Conservation (phyloP, 352 stramenopile species). For the Pythium dissotocum region DNA sequence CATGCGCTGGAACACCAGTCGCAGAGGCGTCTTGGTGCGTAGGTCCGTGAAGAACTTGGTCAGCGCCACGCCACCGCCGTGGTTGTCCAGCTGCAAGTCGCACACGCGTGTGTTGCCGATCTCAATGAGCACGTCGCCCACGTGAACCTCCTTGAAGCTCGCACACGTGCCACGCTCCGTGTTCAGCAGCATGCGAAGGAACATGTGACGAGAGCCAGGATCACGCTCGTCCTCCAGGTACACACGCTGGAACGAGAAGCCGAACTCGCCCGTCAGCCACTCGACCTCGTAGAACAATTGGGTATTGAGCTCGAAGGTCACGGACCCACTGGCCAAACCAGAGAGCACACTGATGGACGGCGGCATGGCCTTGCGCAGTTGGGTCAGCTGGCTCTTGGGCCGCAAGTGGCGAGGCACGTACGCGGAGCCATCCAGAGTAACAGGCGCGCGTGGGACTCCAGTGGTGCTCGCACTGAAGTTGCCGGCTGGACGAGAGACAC, state of each 20-base stretch:
- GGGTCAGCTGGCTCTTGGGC: constrained; percentile 36
- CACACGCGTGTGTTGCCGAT: constrained; percentile 58
- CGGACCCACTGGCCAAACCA: constrained; percentile 55
- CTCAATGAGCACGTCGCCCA: constrained; percentile 67
- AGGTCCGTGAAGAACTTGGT: constrained; percentile 74
- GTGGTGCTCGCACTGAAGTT: constrained; percentile 2
- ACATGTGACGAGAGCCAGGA: constrained; percentile 32
- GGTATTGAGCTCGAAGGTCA: constrained; percentile 57
- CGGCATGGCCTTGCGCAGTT: constrained; percentile 59
- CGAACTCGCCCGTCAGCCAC: constrained; percentile 68
- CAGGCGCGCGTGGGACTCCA: constrained; percentile 13
- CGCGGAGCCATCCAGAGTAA: constrained; percentile 2
- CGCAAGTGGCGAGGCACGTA: constrained; percentile 39
- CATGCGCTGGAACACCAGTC: constrained; percentile 73
- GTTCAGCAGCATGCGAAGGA: constrained; percentile 74
- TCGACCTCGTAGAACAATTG: constrained; percentile 59
- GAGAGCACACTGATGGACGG: constrained; percentile 63
- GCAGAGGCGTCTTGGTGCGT: constrained; percentile 50
- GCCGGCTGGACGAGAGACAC: constrained; percentile 5
- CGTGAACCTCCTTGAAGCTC: constrained; percentile 59
- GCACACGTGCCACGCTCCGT: constrained; percentile 68
- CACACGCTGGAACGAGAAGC: constrained; percentile 72
- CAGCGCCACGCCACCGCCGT: constrained; percentile 49
- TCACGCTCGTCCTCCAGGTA: constrained; percentile 54
- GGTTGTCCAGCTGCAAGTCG: constrained; percentile 58